A percentile compares a stretch with the other conserved stretches of the same genome.
Conservation (phyloP, 331 rosid species). For the Stylosanthes scabra region DNA sequence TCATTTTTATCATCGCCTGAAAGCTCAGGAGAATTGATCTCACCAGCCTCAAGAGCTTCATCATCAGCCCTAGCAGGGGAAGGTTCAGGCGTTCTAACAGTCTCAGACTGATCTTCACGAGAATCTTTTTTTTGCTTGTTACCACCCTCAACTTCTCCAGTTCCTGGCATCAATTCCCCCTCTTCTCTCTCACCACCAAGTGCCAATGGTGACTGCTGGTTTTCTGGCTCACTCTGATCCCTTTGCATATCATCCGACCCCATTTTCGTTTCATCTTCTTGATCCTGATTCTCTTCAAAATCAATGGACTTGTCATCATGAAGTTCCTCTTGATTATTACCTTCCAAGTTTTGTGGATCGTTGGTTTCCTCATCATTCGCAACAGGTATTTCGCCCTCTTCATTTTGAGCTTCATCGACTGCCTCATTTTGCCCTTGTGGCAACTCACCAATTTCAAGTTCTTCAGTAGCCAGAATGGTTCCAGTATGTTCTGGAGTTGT, state of each 20-base stretch:
- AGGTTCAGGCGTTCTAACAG: conserved; percentile 62
- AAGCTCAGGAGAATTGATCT: conserved; percentile 65
- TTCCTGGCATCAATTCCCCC: conserved; percentile 81
- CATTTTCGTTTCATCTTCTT: conserved; percentile 52
- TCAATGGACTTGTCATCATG: conserved; percentile 53
- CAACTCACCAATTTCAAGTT: conserved; percentile 61
- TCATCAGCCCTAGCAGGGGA: conserved; percentile 73
- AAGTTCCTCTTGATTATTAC: conserved; percentile 57
- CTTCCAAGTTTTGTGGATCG: conserved; percentile 52
- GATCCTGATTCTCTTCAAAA: conserved; percentile 66
- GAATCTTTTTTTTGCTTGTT: conserved; percentile 60
- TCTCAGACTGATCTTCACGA: conserved; percentile 68
- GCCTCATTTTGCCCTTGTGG: conserved; percentile 73
- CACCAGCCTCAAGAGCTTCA: conserved; percentile 67
- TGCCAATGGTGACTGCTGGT: conserved; percentile 56
- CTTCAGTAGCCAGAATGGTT: conserved; percentile 57
- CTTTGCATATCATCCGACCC: conserved; percentile 60
- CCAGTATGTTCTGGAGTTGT: conserved; percentile 52
- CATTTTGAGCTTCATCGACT: conserved; percentile 62
- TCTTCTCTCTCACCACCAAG: conserved; percentile 75
- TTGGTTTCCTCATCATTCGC: conserved; percentile 64
- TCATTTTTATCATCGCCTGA: conserved; percentile 73
- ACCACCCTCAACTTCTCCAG: conserved; percentile 65
- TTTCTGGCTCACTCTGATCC: conserved; percentile 70
- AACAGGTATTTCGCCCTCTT: conserved; percentile 57